phyloP scores from a whole-genome alignment of 2,329 filamentous ascomycete genomes.

The Coniochaeta sp. region DNA sequence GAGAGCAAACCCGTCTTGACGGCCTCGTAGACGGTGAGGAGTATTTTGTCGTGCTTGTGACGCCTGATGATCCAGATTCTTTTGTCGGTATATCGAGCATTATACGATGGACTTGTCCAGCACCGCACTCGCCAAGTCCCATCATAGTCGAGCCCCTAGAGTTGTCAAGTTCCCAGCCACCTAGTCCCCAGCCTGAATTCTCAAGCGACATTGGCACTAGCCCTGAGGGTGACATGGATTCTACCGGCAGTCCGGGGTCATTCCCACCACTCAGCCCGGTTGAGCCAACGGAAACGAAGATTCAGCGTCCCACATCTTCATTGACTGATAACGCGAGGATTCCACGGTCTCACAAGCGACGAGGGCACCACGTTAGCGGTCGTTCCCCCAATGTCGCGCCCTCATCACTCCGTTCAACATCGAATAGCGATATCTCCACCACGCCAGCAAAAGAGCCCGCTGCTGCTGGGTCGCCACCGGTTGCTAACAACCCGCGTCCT shows the following conservation, averaged over 20 bases:
- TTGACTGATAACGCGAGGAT: not conserved
- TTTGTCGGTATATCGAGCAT: not conserved
- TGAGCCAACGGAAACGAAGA: not conserved
- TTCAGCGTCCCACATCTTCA: not conserved
- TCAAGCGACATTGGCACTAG: not conserved
- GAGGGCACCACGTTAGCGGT: not conserved
- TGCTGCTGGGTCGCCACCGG: not conserved
- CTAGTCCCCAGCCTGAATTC: not conserved
- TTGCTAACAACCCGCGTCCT: not conserved
- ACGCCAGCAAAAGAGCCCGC: not conserved
- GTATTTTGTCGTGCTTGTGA: not conserved
- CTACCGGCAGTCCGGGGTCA: not conserved
- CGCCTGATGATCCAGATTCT: not conserved
- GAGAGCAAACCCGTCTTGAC: not conserved
- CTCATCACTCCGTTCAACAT: not conserved
- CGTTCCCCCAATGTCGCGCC: not conserved
- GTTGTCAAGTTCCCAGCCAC: too few relatives aligned
- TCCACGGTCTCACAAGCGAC: not conserved
- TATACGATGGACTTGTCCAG: not conserved
- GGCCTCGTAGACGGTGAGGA: not conserved
- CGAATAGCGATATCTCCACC: not conserved
- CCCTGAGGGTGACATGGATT: not conserved
- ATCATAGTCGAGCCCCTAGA: not conserved
- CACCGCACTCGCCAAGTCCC: not conserved
- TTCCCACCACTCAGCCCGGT: not conserved